Evolutionary conservation across 139 green algal genomes (phyloP), one percentile per base, ranked within the genome.

Genomic region (Zygnema cylindricum): DNA sequence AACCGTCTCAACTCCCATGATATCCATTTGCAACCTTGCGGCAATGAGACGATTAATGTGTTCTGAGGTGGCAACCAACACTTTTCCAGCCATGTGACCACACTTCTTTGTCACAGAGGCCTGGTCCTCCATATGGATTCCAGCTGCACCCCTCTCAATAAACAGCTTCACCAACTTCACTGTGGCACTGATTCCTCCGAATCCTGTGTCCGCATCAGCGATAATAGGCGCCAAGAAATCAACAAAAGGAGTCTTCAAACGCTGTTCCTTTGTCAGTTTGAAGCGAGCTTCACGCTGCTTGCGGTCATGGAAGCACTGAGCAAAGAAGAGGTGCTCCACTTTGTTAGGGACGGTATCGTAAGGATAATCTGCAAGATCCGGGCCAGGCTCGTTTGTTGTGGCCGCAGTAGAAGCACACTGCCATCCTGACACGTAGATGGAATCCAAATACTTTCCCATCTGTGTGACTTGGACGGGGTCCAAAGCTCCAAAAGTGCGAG

Each of bases 371-470:
- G 86, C 86, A 43, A 91, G 81, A 57, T 91, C 86, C 16, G 86
- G 86, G 3, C 86, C 86, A 42, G 86, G 86, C 86, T 91, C 86
- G 49, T 91, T 91, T 43, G 86, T 86, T 35, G 86, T 79, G 16
- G 81, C 33, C 21, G 86, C 86, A 1, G 86, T 91, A 16, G 86
- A 91, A 0, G 81, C 81, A 42, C 86, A 91, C 86, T 98, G 95
- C 96, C 96, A 98, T 82, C 96, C 96, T 1, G 92, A 96, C 35
- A 97, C 94, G 93, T 98, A 98, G 85, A 98, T 97, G 69, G 96
- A 95, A 92, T 98, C 96, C 2, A 98, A 92, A 42, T 93, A 94
- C 69, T 88, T 77, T 35, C 90, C 92, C 81, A 90, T 92, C 89
- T 95, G 86, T 22, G 79, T 38, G 16, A 91, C 86, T 42, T 91